These are phyloP conservation scores for Mucor velutinosus DNA, from an alignment of 371 early-diverging fungal genomes.

Conservation along the genomic window DNA sequence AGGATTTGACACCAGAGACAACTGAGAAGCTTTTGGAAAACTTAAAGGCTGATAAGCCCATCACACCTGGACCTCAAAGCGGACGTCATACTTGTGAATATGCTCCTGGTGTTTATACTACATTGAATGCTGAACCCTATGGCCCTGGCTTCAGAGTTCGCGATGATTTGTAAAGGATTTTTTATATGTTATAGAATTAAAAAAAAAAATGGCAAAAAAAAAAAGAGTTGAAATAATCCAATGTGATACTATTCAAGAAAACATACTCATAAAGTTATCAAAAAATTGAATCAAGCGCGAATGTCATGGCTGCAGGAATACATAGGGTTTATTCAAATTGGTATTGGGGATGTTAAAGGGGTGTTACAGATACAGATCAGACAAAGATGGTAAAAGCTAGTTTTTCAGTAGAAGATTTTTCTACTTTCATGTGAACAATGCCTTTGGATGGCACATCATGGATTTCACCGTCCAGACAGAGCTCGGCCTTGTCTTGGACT, in stretches of 20 bases:
- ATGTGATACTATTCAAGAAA: background rate
- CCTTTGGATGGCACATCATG: conserved; percentile 30
- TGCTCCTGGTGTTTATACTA: conserved; percentile 79
- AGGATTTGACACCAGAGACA: conserved; percentile 95
- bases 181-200: conserved; percentile 5
- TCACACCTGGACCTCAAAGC: conserved; percentile 84
- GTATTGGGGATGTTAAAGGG: background rate
- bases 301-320: background rate
- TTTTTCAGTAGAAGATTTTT: conserved; percentile 22
- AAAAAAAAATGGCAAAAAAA: background rate
- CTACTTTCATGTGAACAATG: conserved; percentile 29
- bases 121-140: conserved; percentile 83
- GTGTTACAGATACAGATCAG: background rate
- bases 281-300: background rate
- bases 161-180: conserved; percentile 69
- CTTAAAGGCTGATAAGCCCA: conserved; percentile 75
- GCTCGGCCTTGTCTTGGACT: conserved; percentile 36
- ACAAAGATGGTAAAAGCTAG: conserved; percentile 18
- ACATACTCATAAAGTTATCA: background rate
- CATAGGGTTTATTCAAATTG: background rate
- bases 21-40: conserved; percentile 87
- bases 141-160: conserved; percentile 94
- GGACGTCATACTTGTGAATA: conserved; percentile 88
- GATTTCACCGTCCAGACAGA: conserved; percentile 55
- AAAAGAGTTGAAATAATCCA: background rate